Evolutionary conservation across 805 yeast species (phyloP), one percentile per base, ranked within the genome.

Genomic region (Candida silvicultrix): DNA sequence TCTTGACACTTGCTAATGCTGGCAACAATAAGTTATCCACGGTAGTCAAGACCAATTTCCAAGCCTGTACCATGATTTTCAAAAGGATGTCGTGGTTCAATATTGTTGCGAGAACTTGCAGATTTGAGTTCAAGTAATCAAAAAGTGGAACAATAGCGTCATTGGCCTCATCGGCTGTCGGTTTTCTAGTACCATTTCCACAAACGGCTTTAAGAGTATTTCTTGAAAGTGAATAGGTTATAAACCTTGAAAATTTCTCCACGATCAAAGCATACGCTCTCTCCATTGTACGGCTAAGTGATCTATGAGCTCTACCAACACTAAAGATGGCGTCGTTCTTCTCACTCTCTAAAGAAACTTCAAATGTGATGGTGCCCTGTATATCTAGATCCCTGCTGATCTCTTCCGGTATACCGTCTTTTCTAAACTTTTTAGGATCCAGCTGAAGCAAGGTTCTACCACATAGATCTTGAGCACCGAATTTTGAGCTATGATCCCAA

Each of bases 21-120:
- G 98, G 98, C 6, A 92, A 64, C 4, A 89, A 60, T 16, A 92
- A 66, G 35, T 72, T 74, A 56, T 89, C 96, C 1, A 92, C 85
- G 21, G 81, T 72, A 2, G 70, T 65, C 8, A 92, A 68, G 2
- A 89, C 80, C 12, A 80, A 80, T n/a, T 69, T 66, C 98, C 98
- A 92, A 0, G 92, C 78, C 43, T 82, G 83, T 1, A 83, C 57
- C 85, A 88, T 84, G 0, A 87, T 86, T 51, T 78, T 75, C 43
- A 76, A 59, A 16, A 84, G 63, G 31, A 84, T 63, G 1, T 74
- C 80, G 18, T 72, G 67, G 0, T 87, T 76, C 37, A 88, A 63
- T 35, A 69, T 73, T 11, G 74, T 67, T 0, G 88, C 89, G 37
- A 88, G 65, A 1, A 83, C 80, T 44, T 73, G 73, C 41, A 88